Evolutionary conservation across 305 asterid species (phyloP), one percentile per base, ranked within the genome.

Genomic region (Fraxinus nigra): DNA sequence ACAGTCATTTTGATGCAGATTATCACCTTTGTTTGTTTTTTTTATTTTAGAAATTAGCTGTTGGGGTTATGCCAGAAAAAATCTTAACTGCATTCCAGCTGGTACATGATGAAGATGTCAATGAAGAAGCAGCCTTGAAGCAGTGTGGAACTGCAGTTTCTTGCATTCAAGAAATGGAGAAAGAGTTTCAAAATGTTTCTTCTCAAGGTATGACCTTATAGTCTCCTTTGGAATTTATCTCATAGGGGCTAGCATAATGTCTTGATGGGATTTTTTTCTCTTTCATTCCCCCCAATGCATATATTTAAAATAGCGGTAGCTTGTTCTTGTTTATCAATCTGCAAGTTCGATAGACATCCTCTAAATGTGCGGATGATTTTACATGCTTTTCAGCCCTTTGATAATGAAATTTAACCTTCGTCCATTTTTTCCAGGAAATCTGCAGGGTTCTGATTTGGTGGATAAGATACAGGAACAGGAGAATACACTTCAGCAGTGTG

Each of bases 11-110:
- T 76, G 72, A 83, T 76, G 24, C 51, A 61, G 79, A 65, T 54
- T 24, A 74, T 85, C 37, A 11, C 67, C 5, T 5, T 76, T 77
- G 83, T 5, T 76, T 77, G 83, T 85, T 5, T n/a, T 5, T 20
- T 20, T 20, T 0, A 76, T 84, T 80, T 81, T 90, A 96, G 99
- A 96, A 96, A 96, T 82, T 96, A 92, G 90, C 95, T 84, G 93
- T 96, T 82, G 98, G 98, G 77, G 92, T 90, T 80, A 85, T 90
- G 84, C 95, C 97, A 16, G 99, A 94, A 85, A 96, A 87, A 85
- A 93, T 96, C 32, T 32, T 96, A 82, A 91, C 97, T 84, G 93
- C 97, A 43, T 89, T 91, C 89, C 97, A 94, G 75, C 85, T 78
- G 85, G 90, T 91, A 61, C 94, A 92, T 79, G 98, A 92, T 86